A percentile compares a stretch with the other conserved stretches of the same genome.
These are phyloP conservation scores for Diplodia intermedia DNA, from an alignment of 2,329 filamentous ascomycete genomes.

Conservation along the genomic window DNA sequence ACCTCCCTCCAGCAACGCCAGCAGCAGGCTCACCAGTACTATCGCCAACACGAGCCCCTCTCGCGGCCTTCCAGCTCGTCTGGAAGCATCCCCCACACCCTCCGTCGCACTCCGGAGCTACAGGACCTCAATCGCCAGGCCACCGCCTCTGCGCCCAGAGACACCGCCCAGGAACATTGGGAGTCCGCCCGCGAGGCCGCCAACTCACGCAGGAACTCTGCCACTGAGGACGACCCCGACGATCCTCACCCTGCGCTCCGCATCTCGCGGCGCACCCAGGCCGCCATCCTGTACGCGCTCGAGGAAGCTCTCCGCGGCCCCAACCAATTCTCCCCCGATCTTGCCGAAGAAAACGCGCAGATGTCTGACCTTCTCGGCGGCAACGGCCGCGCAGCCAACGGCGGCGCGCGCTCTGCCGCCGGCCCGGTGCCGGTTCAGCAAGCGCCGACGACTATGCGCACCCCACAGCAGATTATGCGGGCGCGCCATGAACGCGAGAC, in stretches of 20 bases:
- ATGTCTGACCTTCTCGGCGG: constrained; percentile 85
- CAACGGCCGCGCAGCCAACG: constrained; percentile 64
- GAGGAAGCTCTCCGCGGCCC: constrained; percentile 89
- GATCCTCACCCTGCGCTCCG: constrained; percentile 64
- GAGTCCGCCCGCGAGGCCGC: constrained; percentile 38
- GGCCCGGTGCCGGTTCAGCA: constrained; percentile 62
- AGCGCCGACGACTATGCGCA: constrained; percentile 69
- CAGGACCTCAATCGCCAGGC: constrained; percentile 50
- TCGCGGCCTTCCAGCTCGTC: constrained; percentile 61
- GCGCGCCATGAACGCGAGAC: constrained; percentile 77
- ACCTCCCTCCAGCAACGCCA: constrained; percentile 53
- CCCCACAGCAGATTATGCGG: constrained; percentile 91
- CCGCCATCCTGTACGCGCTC: constrained; percentile 88
- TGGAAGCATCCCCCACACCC: constrained; percentile 56
- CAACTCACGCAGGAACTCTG: constrained; percentile 44
- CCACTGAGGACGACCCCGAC: constrained; percentile 42
- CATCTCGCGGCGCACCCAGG: constrained; percentile 83
- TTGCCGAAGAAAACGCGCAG: constrained; percentile 84
- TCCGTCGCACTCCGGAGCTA: constrained; percentile 62
- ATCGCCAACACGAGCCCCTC: constrained; percentile 45
- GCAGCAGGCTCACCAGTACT: constrained; percentile 49
- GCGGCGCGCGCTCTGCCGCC: constrained; percentile 58
- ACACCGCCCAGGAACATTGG: constrained; percentile 43
- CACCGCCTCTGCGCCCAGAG: constrained; percentile 54
- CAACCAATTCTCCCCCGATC: constrained; percentile 80